phyloP scores from a whole-genome alignment of 768 basidiomycete genomes.

The Gloeopeniophorella convolvens region DNA sequence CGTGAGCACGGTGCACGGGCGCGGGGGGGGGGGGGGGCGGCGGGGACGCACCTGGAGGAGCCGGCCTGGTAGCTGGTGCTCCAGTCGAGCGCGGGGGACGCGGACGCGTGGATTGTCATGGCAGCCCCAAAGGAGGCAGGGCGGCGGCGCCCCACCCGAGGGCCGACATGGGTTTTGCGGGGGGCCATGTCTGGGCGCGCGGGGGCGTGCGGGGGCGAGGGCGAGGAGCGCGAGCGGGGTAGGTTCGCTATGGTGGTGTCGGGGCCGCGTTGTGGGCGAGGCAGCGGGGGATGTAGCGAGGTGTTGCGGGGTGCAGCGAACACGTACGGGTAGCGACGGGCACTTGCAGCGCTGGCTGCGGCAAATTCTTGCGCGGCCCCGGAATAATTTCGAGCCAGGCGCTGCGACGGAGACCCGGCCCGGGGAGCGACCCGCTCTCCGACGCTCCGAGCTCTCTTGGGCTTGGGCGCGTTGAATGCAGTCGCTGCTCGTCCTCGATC shows the following conservation, averaged over 20 bases:
- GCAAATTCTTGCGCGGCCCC: too few relatives aligned
- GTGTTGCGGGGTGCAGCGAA: too few relatives aligned
- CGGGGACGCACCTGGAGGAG: constrained; percentile 59
- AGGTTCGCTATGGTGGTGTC: constrained; percentile 32
- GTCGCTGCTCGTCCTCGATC: too few relatives aligned
- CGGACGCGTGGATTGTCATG: constrained; percentile 22
- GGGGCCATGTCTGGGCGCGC: constrained; percentile 43
- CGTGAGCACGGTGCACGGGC: background rate
- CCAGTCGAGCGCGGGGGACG: constrained; percentile 48
- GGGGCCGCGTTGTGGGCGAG: too few relatives aligned
- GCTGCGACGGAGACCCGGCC: too few relatives aligned
- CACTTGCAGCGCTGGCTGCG: too few relatives aligned
- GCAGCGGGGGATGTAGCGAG: too few relatives aligned
- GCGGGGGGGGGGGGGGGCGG: background rate
- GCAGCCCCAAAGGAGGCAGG: constrained; percentile 23
- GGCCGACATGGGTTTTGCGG: constrained; percentile 35
- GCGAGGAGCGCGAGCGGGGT: constrained; percentile 75
- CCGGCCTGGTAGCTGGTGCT: constrained; percentile 87
- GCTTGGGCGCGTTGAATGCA: too few relatives aligned
- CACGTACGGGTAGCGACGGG: too few relatives aligned
- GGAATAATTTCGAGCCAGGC: too few relatives aligned
- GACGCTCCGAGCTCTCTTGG: too few relatives aligned
- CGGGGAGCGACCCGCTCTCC: too few relatives aligned
- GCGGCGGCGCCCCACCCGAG: constrained; percentile 30
- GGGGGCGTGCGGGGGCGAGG: constrained; percentile 58